Conservation (phyloP, 2,329 filamentous ascomycete species). For the Cercospora zeina region DNA sequence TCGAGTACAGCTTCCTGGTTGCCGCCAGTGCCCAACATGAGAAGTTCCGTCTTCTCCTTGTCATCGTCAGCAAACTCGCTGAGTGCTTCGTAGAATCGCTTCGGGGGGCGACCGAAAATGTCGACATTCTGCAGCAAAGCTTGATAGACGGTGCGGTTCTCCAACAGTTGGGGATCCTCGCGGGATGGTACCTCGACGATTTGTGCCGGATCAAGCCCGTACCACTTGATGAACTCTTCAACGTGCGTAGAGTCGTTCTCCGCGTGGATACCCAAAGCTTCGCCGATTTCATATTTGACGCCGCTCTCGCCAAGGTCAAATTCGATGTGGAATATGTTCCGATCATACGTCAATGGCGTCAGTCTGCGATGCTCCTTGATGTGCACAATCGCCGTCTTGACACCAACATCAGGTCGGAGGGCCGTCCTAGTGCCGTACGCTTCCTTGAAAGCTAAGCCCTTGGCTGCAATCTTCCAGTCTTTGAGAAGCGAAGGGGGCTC, state of each 20-base stretch:
- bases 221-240: slow-evolving; percentile 82
- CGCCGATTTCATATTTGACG: slow-evolving; percentile 93
- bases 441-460: slow-evolving; percentile 90
- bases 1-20: slow-evolving; percentile 75
- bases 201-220: slow-evolving; percentile 78
- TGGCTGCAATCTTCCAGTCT: slow-evolving; percentile 81
- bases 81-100: slow-evolving; percentile 94
- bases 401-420: slow-evolving; percentile 80
- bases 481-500: slow-evolving; percentile 68
- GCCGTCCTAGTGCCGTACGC: slow-evolving; percentile 73
- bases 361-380: slow-evolving; percentile 95
- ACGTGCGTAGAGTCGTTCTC: slow-evolving; percentile 84
- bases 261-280: slow-evolving; percentile 93
- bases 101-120: slow-evolving; percentile 93
- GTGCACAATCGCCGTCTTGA: slow-evolving; percentile 82
- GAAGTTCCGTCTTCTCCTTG: slow-evolving; percentile 76
- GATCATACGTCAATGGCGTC: slow-evolving; percentile 84
- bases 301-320: slow-evolving; percentile 92
- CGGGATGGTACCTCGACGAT: slow-evolving; percentile 89
- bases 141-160: slow-evolving; percentile 92
- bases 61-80: slow-evolving; percentile 83
- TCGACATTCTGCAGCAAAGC: slow-evolving; percentile 89
- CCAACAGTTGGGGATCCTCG: slow-evolving; percentile 70
- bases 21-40: slow-evolving; percentile 65
- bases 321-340: slow-evolving; percentile 99